Base-by-base conservation (phyloP, 495 filamentous ascomycete species). In the Daldinia bambusicola region DNA sequence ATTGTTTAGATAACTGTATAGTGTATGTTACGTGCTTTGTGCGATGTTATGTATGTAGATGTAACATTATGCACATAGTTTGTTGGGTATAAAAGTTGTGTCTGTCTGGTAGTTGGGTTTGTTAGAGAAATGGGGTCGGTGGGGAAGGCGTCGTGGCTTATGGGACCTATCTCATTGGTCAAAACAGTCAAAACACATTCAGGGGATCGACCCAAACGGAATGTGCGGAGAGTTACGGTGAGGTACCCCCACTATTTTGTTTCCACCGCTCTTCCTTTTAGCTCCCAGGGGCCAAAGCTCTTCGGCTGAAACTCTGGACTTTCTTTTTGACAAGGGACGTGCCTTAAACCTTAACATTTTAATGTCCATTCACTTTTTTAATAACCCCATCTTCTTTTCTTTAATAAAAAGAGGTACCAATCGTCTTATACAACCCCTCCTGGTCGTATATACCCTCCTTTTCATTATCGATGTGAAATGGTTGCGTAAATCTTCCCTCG, bases 171-270 rank as follows among this genome's bases (percentile, higher is more conserved):
- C 20, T 48, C 16, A 48, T 48, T 48, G 43, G 43, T n/a, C 18
- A 48, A 20, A 26, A 26, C 26, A 26, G n/a, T n/a, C n/a, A n/a
- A n/a, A n/a, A n/a, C n/a, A n/a, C 18, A 18, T 13, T 48, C 43
- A 48, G 18, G 43, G 43, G 43, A 48, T 48, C 20, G 10, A 48
- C 43, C 43, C 43, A 48, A 48, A 48, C 43, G 43, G 18, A 48
- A 12, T 2, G 43, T 48, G 43, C 18, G 9, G 43, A 48, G 18
- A 48, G 18, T 48, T 48, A 48, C 43, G 43, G 43, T 48, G 43
- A 48, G 16, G 20, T 22, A 6, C 18, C 43, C 41, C 43, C 43
- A 48, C 9, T 48, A 8, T 48, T 48, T 20, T 6, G 43, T 48
- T 45, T 9, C 43, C 43, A 48, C 43, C 43, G 43, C 43, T 48